Percentiles rank a stretch among this genome's conserved stretches.
phyloP scores from a whole-genome alignment of 495 filamentous ascomycete species.

The Penicillium manginii region DNA sequence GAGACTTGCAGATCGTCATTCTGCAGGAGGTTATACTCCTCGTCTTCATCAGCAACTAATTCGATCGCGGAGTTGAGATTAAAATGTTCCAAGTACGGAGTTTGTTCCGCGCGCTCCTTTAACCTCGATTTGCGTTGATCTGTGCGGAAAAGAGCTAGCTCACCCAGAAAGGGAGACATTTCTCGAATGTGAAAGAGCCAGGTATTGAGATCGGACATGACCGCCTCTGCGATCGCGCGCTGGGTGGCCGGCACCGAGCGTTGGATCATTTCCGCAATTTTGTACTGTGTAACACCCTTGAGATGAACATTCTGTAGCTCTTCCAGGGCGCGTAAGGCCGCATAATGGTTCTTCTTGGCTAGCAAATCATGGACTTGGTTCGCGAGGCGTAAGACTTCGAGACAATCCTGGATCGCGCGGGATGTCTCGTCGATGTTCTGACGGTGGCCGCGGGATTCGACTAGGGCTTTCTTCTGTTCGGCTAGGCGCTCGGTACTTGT shows the following conservation, averaged over 20 bases:
- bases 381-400: conserved; percentile 88
- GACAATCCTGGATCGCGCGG: conserved; percentile 82
- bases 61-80: conserved; percentile 96
- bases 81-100: conserved; percentile 74
- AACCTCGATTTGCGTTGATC: conserved; percentile 83
- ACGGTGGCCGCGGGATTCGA: conserved; percentile 87
- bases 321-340: conserved; percentile 88
- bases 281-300: conserved; percentile 89
- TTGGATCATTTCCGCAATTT: conserved; percentile 94
- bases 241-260: conserved; percentile 92
- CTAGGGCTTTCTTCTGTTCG: conserved; percentile 90
- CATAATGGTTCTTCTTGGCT: conserved; percentile 91
- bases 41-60: conserved; percentile 88
- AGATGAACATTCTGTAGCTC: conserved; percentile 96
- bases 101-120: conserved; percentile 73
- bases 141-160: conserved; percentile 96
- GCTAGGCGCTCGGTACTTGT: conserved; percentile 92
- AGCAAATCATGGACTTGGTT: conserved; percentile 94
- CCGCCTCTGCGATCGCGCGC: conserved; percentile 88
- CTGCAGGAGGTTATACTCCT: conserved; percentile 92
- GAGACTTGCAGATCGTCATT: conserved; percentile 94
- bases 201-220: conserved; percentile 96
- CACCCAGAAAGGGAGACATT: conserved; percentile 90
- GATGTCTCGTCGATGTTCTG: conserved; percentile 97
- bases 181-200: conserved; percentile 98